Base-by-base conservation (phyloP, 2,329 filamentous ascomycete species). In the Colletotrichum destructivum region DNA sequence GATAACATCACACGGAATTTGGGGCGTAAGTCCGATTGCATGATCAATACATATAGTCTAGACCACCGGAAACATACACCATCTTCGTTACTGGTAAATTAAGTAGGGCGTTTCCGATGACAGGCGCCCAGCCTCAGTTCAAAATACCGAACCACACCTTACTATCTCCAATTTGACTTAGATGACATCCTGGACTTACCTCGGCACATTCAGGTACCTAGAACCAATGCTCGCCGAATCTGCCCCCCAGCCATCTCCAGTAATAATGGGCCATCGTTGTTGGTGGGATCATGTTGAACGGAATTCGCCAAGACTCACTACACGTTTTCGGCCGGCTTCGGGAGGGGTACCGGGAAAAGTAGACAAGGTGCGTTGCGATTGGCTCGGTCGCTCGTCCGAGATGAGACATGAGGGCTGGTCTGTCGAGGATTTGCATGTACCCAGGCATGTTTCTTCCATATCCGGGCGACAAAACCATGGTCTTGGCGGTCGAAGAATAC, bases 391-490 rank as follows among this genome's bases (percentile, higher is more conserved):
- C 9, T 35, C 2, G 8, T 11, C 11, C 13, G 35, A 44, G 31
- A 38, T 35, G 44, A 62, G 56, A 71, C 35, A 51, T 16, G 47
- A 21, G 6, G 8, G 18, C 44, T 9, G 38, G 67, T 46, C 56
- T 8, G 52, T 46, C 18, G 11, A 63, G 15, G 57, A 71, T 68
- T 59, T 51, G n/a, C 52, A 26, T 59, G 65, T 47, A 59, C 57
- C 52, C 59, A 44, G n/a, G 38, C 44, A 52, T 16, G 56, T 40
- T 46, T 11, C 44, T 42, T 62, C 64, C 59, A 63, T 23, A 49
- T 71, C 64, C 69, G 69, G 31, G 69, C 62, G 44, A 51, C 35
- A 55, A 62, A 52, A 46, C 31, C 38, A 71, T 68, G 57, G 52
- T 62, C n/a, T n/a, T 13, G n/a, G 18, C 16, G 46, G 35, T 26